Evolutionary conservation across 1,284 basidiomycete species (phyloP).

Genomic region (Pseudozyma sp.): DNA sequence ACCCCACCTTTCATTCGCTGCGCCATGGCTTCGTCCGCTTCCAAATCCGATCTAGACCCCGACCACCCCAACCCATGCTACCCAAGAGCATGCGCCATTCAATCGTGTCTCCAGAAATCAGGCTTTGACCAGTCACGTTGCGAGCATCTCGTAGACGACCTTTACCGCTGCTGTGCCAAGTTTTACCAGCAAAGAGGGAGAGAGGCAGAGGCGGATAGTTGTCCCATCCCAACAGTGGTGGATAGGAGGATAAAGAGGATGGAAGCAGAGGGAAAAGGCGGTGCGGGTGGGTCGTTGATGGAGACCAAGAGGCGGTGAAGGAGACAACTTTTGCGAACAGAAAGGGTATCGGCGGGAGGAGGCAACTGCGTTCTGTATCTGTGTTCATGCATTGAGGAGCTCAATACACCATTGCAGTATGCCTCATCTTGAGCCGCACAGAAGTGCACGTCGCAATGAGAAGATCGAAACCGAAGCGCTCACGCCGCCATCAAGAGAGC

Average conservation of each 20-base stretch:
- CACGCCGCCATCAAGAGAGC: too few relatives aligned
- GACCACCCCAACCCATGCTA: constrained; percentile 60
- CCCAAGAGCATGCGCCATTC: constrained; percentile 62
- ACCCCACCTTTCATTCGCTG: too few relatives aligned
- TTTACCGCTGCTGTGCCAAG: constrained; percentile 64
- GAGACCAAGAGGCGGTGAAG: constrained; percentile 23
- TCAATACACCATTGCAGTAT: too few relatives aligned
- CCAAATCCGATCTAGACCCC: constrained; percentile 33
- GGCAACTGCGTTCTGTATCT: not conserved
- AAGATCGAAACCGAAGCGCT: too few relatives aligned
- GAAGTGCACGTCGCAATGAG: too few relatives aligned
- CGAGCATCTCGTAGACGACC: constrained; percentile 56
- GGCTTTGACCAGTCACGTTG: constrained; percentile 64
- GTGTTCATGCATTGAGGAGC: not conserved
- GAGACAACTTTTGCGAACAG: not conserved
- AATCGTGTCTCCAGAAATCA: constrained; percentile 61
- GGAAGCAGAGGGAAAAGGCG: constrained; percentile 49
- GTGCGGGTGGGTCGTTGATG: constrained; percentile 38
- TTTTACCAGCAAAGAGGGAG: constrained; percentile 58
- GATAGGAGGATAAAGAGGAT: constrained; percentile 47
- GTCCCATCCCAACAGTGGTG: constrained; percentile 60
- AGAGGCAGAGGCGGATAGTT: constrained; percentile 56
- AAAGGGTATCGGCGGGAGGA: too few relatives aligned
- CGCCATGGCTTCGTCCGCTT: constrained; percentile 15
- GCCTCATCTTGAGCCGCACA: too few relatives aligned